Conservation (phyloP, 2,329 filamentous ascomycete genomes). For the Fusarium sp. region DNA sequence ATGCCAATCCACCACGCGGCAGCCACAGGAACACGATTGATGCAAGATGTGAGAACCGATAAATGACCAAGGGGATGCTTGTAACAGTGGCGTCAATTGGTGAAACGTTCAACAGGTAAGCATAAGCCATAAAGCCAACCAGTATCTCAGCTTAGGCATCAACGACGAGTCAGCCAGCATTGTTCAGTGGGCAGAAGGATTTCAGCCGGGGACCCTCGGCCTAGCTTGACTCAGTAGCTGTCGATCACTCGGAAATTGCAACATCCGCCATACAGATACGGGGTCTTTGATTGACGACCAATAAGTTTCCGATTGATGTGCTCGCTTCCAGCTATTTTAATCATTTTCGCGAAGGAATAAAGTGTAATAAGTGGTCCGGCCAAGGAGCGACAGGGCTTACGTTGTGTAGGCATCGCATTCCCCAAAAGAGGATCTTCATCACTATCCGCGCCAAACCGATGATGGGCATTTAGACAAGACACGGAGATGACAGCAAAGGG, state of each 20-base stretch:
- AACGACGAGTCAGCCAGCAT: background rate
- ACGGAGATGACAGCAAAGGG: background rate
- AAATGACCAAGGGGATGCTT: background rate
- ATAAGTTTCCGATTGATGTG: background rate
- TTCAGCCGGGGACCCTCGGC: background rate
- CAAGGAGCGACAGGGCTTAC: background rate
- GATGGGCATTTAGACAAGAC: background rate
- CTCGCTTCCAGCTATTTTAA: background rate
- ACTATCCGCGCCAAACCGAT: slow-evolving; percentile 16
- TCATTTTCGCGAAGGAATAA: background rate
- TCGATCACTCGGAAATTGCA: slow-evolving; percentile 31
- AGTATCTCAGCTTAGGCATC: too few relatives aligned
- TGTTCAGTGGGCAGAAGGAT: background rate
- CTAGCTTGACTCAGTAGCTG: slow-evolving; percentile 1
- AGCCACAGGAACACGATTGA: background rate
- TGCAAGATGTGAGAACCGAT: background rate
- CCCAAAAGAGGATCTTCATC: slow-evolving; percentile 11
- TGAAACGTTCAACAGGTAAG: background rate
- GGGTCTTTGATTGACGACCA: background rate
- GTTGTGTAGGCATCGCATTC: too few relatives aligned
- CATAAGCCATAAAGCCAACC: background rate
- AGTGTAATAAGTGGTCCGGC: slow-evolving; percentile 3
- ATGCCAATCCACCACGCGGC: background rate
- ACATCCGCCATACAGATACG: slow-evolving; percentile 1
- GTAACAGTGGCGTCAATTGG: background rate